Percentiles rank a stretch among this genome's conserved stretches.
Conservation (phyloP, 768 basidiomycete genomes). For the Rhodotorula taiwanensis region DNA sequence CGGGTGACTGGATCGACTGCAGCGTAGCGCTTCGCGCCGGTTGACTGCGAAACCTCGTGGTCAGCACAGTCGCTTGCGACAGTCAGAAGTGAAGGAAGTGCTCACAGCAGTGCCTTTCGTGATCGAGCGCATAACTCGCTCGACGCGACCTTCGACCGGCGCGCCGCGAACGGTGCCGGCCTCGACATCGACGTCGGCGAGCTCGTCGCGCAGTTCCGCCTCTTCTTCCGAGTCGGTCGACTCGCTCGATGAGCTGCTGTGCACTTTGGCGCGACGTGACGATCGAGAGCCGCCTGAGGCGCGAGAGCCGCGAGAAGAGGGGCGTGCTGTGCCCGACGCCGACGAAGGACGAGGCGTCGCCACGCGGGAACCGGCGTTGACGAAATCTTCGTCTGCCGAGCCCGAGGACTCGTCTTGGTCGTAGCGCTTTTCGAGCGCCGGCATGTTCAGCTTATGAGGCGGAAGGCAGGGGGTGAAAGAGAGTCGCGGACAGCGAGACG, state of each 20-base stretch:
- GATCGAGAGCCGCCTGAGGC: conserved; percentile 6
- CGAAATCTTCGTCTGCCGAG: conserved; percentile 21
- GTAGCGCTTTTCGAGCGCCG: conserved; percentile 22
- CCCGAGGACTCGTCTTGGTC: conserved; percentile 10
- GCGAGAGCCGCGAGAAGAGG: conserved; percentile 18
- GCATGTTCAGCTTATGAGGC: background rate
- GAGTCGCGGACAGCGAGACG: no score
- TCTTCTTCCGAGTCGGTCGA: conserved; percentile 26
- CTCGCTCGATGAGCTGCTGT: conserved; percentile 2
- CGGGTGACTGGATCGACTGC: no score
- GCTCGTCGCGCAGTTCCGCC: conserved; percentile 7
- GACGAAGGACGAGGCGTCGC: background rate
- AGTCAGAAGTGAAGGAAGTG: no score
- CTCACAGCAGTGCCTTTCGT: no score
- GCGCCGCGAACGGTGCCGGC: conserved; percentile 13
- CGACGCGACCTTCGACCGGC: conserved; percentile 2
- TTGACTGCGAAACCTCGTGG: no score
- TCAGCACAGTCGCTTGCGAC: no score
- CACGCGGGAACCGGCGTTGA: conserved; percentile 7
- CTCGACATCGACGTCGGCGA: conserved; percentile 12
- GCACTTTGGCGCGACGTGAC: background rate
- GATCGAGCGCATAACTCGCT: conserved; percentile 12
- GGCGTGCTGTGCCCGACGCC: background rate
- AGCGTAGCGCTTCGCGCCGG: no score
- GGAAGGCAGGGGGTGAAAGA: background rate